phyloP scores from a whole-genome alignment of 495 filamentous ascomycete species.

The Penicillium paradoxum region DNA sequence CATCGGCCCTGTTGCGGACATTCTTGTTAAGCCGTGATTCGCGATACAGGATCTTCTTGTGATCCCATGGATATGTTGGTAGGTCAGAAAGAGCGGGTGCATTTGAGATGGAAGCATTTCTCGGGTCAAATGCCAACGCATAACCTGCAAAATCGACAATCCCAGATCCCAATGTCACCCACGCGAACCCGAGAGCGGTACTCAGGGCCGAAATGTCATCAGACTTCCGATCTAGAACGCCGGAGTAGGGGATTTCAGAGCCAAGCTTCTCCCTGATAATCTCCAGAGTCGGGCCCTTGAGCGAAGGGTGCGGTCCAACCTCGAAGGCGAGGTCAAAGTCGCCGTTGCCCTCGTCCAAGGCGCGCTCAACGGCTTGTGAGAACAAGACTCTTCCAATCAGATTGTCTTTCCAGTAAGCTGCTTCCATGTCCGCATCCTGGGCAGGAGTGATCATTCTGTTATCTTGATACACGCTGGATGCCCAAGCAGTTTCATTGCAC shows the following conservation, averaged over 20 bases:
- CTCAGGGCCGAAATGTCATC: slow-evolving; percentile 36
- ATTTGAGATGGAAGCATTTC: too few relatives aligned
- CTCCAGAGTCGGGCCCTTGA: slow-evolving; percentile 33
- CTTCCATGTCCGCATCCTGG: neutral
- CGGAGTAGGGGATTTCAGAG: slow-evolving; percentile 31
- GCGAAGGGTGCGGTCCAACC: slow-evolving; percentile 47
- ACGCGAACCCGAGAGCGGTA: slow-evolving; percentile 43
- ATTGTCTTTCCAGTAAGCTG: slow-evolving; percentile 17
- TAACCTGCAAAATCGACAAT: neutral
- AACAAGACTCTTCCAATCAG: slow-evolving; percentile 4
- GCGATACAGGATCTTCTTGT: slow-evolving; percentile 34
- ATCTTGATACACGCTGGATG: slow-evolving; percentile 8
- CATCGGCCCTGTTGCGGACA: slow-evolving; percentile 8
- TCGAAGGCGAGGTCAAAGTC: slow-evolving; percentile 35
- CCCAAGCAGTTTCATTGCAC: neutral
- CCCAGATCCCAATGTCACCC: slow-evolving; percentile 21
- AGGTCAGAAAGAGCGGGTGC: slow-evolving; percentile 25
- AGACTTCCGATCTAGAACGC: slow-evolving; percentile 12
- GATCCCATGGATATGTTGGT: slow-evolving; percentile 47
- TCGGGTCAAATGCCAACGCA: too few relatives aligned
- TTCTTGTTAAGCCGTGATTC: slow-evolving; percentile 38
- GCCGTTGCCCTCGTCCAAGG: neutral
- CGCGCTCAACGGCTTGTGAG: neutral
- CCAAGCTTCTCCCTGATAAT: slow-evolving; percentile 14
- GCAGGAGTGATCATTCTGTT: neutral